These are phyloP conservation scores for Carex parvula DNA, from an alignment of 176 grass and related monocot species.

Conservation along the genomic window DNA sequence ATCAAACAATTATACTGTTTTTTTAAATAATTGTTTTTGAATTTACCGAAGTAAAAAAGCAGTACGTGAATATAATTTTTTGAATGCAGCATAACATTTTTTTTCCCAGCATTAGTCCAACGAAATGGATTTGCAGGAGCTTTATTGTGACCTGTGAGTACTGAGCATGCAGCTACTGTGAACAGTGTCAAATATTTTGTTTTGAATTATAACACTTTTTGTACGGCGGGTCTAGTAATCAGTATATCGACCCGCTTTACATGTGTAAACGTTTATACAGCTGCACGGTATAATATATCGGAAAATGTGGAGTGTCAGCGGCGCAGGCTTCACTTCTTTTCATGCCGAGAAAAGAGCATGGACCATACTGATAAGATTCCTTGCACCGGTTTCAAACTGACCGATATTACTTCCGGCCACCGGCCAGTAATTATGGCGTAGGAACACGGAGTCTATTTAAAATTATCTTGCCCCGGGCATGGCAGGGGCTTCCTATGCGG, in stretches of 20 bases:
- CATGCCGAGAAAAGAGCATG: slow-evolving; percentile 18
- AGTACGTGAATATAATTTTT: background rate
- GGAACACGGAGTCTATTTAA: background rate
- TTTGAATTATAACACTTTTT: background rate
- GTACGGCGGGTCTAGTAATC: too few species aligned
- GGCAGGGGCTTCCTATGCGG: background rate
- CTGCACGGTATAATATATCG: background rate
- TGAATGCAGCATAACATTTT: background rate
- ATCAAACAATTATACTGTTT: background rate
- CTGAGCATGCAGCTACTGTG: background rate
- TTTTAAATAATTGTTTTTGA: background rate
- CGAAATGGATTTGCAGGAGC: slow-evolving; percentile 14
- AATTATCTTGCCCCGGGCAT: background rate
- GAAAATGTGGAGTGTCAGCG: slow-evolving; percentile 16
- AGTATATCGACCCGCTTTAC: background rate
- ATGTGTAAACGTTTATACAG: too few species aligned
- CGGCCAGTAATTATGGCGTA: background rate
- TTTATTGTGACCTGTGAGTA: background rate
- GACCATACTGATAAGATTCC: background rate
- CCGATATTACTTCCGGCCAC: too few species aligned
- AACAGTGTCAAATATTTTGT: background rate
- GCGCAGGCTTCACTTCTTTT: slow-evolving; percentile 24
- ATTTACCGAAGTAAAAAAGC: background rate
- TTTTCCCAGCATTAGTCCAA: background rate
- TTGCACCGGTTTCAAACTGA: background rate